Base-by-base conservation (phyloP, 1,139 yeast genomes). In the Kodamaea arcana region DNA sequence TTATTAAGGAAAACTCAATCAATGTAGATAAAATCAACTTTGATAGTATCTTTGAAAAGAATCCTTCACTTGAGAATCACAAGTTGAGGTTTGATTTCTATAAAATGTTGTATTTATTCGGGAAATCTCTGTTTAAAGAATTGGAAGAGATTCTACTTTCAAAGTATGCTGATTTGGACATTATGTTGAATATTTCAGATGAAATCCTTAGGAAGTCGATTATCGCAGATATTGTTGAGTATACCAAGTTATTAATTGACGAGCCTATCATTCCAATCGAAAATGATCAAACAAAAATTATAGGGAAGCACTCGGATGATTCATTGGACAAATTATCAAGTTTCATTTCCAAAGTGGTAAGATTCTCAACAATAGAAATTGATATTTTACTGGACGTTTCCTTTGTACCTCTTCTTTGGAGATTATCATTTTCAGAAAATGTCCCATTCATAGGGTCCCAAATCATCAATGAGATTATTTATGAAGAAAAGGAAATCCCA, bases 341-440 rank as follows among this genome's bases (percentile, higher is more conserved):
- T 15, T 63, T 67, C 42, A 51, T 65, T 10, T 38, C 52, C 13
- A 46, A 46, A 1, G 31, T 67, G 8, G 52, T 56, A 36, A 35
- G 47, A 16, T 68, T 65, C 35, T 51, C 63, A 1, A 43, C 43
- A 11, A 54, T 58, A 12, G 24, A 28, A 6, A 45, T 65, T 22
- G 48, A 58, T 15, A 40, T 66, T 25, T 47, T 58, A 12, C 33
- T 51, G 3, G 42, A 52, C 15, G 58, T 60, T 1, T 58, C 57
- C 30, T 54, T 66, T 27, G 47, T 64, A 10, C 66, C 69, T 0
- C 48, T 69, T 17, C 49, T 69, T 11, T 62, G 71, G 65, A 52
- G 62, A 33, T 41, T 69, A 25, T 41, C 48, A 2, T 48, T 46
- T 10, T 21, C 30, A 5, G 29, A 33, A 24, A 30, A 33, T 4